Percentiles rank a stretch among this genome's conserved stretches.
These are phyloP conservation scores for Hypericum perforatum DNA, from an alignment of 345 rosid species.

Conservation along the genomic window DNA sequence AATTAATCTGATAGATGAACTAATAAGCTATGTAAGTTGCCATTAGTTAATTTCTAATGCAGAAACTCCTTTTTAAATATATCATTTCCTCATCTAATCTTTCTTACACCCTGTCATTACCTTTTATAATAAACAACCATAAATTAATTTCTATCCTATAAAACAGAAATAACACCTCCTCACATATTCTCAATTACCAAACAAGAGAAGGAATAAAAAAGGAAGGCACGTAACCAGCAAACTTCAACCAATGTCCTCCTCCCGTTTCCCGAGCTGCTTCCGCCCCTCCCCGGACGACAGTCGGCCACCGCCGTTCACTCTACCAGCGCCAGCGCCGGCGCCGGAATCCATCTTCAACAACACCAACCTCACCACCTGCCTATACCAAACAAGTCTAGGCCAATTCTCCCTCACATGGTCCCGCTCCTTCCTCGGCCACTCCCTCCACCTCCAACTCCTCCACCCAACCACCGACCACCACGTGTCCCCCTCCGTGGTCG, in stretches of 20 bases:
- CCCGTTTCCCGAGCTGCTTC: slow-evolving; percentile 41
- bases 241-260: slow-evolving; percentile 37
- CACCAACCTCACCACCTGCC: slow-evolving; percentile 48
- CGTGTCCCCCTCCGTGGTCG: slow-evolving; percentile 29
- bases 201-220: too few relatives aligned
- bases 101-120: too few relatives aligned
- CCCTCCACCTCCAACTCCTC: slow-evolving; percentile 55
- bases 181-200: too few relatives aligned
- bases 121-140: too few relatives aligned
- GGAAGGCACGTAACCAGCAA: not conserved
- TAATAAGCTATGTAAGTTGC: too few relatives aligned
- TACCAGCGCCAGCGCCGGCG: slow-evolving; percentile 20
- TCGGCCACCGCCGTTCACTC: slow-evolving; percentile 15
- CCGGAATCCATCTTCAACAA: slow-evolving; percentile 30
- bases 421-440: slow-evolving; percentile 58
- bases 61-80: too few relatives aligned
- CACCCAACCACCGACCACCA: slow-evolving; percentile 34
- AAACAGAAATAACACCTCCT: too few relatives aligned
- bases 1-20: too few relatives aligned
- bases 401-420: slow-evolving; percentile 88
- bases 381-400: slow-evolving; percentile 72
- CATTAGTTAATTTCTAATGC: too few relatives aligned
- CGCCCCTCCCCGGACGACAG: slow-evolving; percentile 25
- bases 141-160: too few relatives aligned
- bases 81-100: too few relatives aligned